These are phyloP conservation scores for Colletotrichum cereale DNA, from an alignment of 2,329 filamentous ascomycete species.

Conservation along the genomic window DNA sequence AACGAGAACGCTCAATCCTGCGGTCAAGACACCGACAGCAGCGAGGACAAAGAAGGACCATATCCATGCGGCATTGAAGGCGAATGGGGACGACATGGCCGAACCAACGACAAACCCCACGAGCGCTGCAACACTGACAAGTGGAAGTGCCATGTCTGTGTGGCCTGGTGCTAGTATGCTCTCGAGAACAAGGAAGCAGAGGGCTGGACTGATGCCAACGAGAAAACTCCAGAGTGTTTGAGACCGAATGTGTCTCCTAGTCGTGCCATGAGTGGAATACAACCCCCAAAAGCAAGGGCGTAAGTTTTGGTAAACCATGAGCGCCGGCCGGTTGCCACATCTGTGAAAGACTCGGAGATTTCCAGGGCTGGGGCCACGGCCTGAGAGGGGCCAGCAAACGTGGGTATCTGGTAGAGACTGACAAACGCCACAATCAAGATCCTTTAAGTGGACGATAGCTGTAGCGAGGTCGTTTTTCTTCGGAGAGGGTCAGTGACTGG, in stretches of 20 bases:
- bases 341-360: slow-evolving; percentile 9
- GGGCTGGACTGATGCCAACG: slow-evolving; percentile 65
- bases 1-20: slow-evolving; percentile 35
- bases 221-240: slow-evolving; percentile 65
- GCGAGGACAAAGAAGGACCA: slow-evolving; percentile 25
- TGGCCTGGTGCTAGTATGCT: slow-evolving; percentile 58
- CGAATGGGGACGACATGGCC: slow-evolving; percentile 47
- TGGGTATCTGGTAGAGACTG: slow-evolving; percentile 14
- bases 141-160: slow-evolving; percentile 51
- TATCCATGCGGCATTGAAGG: slow-evolving; percentile 20
- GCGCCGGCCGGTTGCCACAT: slow-evolving; percentile 51
- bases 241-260: slow-evolving; percentile 71
- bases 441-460: background rate
- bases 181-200: slow-evolving; percentile 67
- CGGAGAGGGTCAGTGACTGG: background rate
- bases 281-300: slow-evolving; percentile 66
- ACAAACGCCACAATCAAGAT: slow-evolving; percentile 1
- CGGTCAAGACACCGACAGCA: slow-evolving; percentile 14
- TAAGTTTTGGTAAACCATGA: slow-evolving; percentile 71
- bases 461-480: background rate
- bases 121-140: slow-evolving; percentile 52
- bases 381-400: slow-evolving; percentile 16
- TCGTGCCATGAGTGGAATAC: slow-evolving; percentile 68
- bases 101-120: slow-evolving; percentile 49
- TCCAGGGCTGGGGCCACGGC: slow-evolving; percentile 11